A percentile compares a stretch with the other conserved stretches of the same genome.
phyloP scores from a whole-genome alignment of 2,329 filamentous ascomycete species.

The Nemania serpens region DNA sequence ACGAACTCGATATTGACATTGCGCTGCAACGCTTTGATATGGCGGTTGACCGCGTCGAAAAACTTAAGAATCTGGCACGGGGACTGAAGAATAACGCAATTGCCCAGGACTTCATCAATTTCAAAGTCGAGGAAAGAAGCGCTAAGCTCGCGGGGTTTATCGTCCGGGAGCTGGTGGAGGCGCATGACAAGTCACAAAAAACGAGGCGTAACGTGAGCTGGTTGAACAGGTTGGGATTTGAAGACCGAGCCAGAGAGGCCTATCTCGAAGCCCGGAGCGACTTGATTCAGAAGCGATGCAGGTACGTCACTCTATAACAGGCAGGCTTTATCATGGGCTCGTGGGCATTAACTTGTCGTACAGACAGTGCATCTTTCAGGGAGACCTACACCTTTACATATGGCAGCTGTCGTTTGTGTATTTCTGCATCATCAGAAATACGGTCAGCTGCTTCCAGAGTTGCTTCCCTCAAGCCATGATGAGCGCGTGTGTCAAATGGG shows the following conservation, averaged over 20 bases:
- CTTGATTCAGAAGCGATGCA: conserved; percentile 78
- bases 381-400: conserved; percentile 89
- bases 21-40: conserved; percentile 87
- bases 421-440: conserved; percentile 93
- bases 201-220: conserved; percentile 83
- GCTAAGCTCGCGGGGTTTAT: conserved; percentile 76
- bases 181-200: conserved; percentile 75
- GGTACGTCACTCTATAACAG: conserved; percentile 58
- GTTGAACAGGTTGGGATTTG: conserved; percentile 85
- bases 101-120: conserved; percentile 89
- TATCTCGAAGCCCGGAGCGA: conserved; percentile 81
- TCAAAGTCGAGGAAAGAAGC: conserved; percentile 87
- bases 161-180: conserved; percentile 75
- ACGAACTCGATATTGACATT: conserved; percentile 94
- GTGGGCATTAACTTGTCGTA: conserved; percentile 29
- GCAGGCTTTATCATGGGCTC: background rate
- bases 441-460: conserved; percentile 82
- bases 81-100: conserved; percentile 83
- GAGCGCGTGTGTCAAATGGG: conserved; percentile 96
- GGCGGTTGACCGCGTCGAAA: conserved; percentile 83
- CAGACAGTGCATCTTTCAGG: conserved; percentile 94
- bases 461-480: conserved; percentile 88
- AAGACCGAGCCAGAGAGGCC: conserved; percentile 84
- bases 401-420: conserved; percentile 96
- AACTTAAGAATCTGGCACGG: conserved; percentile 77